A percentile compares a stretch with the other conserved stretches of the same genome.
phyloP scores from a whole-genome alignment of 345 rosid species.

The Trapa incisa region DNA sequence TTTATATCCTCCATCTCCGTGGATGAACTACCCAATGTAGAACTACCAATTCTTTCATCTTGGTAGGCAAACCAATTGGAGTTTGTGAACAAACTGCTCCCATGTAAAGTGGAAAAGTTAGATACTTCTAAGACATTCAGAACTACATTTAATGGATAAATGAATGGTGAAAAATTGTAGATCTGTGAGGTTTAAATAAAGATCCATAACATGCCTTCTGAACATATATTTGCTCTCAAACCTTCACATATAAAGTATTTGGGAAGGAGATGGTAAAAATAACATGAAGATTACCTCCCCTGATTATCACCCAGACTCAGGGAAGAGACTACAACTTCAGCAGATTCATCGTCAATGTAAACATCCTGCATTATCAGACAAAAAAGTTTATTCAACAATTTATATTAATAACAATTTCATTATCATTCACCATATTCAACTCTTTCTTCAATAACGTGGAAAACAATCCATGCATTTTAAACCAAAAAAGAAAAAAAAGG shows the following conservation, averaged over 20 bases:
- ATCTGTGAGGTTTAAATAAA: too few species aligned
- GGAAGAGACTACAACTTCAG: conserved; percentile 88
- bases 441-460: not conserved
- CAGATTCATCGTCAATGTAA: conserved; percentile 86
- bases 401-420: not conserved
- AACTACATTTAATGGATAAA: too few species aligned
- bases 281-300: conserved; percentile 39
- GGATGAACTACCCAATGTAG: conserved; percentile 38
- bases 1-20: conserved; percentile 67
- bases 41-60: conserved; percentile 53
- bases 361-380: conserved; percentile 48
- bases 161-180: too few species aligned
- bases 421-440: not conserved
- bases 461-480: not conserved
- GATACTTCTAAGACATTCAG: not conserved
- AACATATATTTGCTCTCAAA: too few species aligned
- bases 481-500: too few species aligned
- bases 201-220: too few species aligned
- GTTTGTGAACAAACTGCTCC: conserved; percentile 76
- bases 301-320: conserved; percentile 92
- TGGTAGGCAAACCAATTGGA: conserved; percentile 97
- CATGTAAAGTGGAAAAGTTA: not conserved
- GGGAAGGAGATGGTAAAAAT: not conserved
- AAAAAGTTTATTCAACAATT: not conserved
- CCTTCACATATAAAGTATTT: not conserved